phyloP scores from a whole-genome alignment of 306 rosid species.

The Mucuna pruriens region DNA sequence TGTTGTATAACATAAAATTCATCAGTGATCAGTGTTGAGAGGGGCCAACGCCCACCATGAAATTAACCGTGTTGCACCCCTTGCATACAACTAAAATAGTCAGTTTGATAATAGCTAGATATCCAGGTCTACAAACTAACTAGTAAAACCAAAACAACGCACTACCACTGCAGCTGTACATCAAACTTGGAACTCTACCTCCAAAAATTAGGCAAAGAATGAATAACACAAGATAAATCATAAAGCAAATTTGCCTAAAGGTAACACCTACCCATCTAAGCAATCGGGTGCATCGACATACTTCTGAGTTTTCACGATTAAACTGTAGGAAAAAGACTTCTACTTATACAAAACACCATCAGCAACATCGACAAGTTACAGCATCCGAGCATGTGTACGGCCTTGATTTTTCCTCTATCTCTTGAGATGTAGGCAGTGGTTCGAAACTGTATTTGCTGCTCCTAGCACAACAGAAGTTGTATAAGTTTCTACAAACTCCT shows the following conservation, averaged over 20 bases:
- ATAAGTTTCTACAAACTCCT: constrained; percentile 75
- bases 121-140: constrained; percentile 2
- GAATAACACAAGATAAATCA: constrained; percentile 33
- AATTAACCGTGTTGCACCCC: background rate
- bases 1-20: no score
- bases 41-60: background rate
- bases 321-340: background rate
- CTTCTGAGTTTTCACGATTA: constrained; percentile 30
- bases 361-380: constrained; percentile 82
- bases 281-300: constrained; percentile 31
- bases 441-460: constrained; percentile 55
- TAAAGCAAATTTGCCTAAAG: constrained; percentile 29
- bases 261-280: constrained; percentile 36
- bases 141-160: constrained; percentile 35
- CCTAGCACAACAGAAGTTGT: constrained; percentile 70
- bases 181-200: constrained; percentile 41
- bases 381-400: constrained; percentile 76
- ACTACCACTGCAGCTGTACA: constrained; percentile 40
- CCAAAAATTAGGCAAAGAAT: constrained; percentile 46
- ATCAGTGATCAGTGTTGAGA: background rate
- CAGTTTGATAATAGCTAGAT: constrained; percentile 23
- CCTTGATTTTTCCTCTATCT: constrained; percentile 66
- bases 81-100: constrained; percentile 1
- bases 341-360: constrained; percentile 44
- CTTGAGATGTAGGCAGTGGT: constrained; percentile 61